Conservation (phyloP, 106 monocot genomes). For the Platanthera zijinensis region DNA sequence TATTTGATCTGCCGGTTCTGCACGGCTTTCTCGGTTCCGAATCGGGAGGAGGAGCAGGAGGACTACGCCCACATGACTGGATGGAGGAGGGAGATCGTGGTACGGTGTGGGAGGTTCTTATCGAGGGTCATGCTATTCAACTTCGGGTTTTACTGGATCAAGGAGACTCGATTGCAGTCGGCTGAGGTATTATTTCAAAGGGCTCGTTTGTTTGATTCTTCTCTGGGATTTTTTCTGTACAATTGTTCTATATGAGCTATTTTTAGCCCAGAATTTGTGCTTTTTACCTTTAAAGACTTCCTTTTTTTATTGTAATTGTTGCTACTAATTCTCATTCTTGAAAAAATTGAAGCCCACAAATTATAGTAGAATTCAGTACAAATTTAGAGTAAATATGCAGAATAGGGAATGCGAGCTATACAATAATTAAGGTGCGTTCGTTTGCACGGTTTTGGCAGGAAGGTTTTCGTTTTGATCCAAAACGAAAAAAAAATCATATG, state of each 20-base stretch:
- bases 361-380: not conserved
- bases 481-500: too few relatives aligned
- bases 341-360: not conserved
- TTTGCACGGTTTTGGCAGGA: too few relatives aligned
- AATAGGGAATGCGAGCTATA: not conserved
- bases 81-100: conserved; percentile 68
- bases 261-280: not conserved
- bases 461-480: too few relatives aligned
- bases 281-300: not conserved
- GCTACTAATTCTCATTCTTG: not conserved
- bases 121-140: conserved; percentile 62
- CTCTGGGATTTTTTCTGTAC: not conserved
- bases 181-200: conserved; percentile 21
- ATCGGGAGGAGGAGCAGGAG: conserved; percentile 50
- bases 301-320: not conserved
- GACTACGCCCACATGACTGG: conserved; percentile 55
- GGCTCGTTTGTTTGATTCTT: not conserved
- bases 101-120: conserved; percentile 41
- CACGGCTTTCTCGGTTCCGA: conserved; percentile 58
- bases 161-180: conserved; percentile 26
- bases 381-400: not conserved
- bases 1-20: conserved; percentile 76
- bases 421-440: too few relatives aligned
- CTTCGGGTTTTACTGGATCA: conserved; percentile 77
- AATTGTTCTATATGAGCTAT: not conserved